phyloP scores from a whole-genome alignment of 306 rosid species.

The Astragalus membranaceus region DNA sequence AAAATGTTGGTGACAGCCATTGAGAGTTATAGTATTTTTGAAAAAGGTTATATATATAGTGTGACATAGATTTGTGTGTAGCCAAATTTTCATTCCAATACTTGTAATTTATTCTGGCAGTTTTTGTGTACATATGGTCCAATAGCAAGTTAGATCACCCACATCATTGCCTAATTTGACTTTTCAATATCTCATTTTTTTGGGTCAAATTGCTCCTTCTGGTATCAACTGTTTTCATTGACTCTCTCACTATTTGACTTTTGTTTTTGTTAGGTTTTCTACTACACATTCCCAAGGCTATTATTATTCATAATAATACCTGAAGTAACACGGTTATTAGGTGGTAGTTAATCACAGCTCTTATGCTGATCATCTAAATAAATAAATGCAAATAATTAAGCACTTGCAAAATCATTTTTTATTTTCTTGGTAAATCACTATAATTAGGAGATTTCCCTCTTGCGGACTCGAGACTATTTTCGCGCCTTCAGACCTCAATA shows the following conservation, averaged over 20 bases:
- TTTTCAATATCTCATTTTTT: not conserved
- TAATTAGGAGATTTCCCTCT: too few relatives aligned
- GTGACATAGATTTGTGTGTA: constrained; percentile 19
- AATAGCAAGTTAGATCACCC: constrained; percentile 52
- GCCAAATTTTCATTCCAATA: not conserved
- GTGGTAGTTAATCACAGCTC: not conserved
- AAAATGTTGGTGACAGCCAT: constrained; percentile 60
- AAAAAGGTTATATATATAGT: not conserved
- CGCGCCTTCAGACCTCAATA: too few relatives aligned
- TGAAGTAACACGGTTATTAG: not conserved
- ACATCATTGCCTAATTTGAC: constrained; percentile 36
- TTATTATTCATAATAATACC: not conserved
- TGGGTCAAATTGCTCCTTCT: constrained; percentile 17
- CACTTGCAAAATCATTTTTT: too few relatives aligned
- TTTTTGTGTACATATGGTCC: not conserved
- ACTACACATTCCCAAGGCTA: constrained; percentile 20
- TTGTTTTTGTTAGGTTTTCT: not conserved
- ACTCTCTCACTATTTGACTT: constrained; percentile 12
- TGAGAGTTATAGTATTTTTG: not conserved
- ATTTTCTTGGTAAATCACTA: too few relatives aligned
- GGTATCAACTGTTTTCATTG: not conserved
- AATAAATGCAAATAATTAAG: too few relatives aligned
- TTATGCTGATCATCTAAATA: not conserved
- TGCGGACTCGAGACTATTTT: too few relatives aligned
- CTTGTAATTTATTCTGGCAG: not conserved